Percentiles rank a stretch among this genome's conserved stretches.
These are phyloP conservation scores for Chalciporus sp. DNA, from an alignment of 1,284 basidiomycete genomes.

Conservation along the genomic window DNA sequence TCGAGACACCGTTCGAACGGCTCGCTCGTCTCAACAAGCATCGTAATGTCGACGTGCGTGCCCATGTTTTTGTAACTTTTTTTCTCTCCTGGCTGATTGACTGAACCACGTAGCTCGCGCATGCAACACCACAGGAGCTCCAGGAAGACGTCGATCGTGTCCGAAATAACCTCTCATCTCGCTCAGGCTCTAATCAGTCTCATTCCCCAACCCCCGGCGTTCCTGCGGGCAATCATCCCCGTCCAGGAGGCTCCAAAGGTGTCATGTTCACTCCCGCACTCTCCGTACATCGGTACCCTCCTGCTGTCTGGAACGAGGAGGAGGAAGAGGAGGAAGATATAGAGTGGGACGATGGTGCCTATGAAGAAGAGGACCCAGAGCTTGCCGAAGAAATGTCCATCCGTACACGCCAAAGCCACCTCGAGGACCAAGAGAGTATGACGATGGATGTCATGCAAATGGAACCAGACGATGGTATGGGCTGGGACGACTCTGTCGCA, in stretches of 20 bases:
- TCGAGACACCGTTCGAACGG: constrained; percentile 97
- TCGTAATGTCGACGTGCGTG: constrained; percentile 91
- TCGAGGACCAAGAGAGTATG: constrained; percentile 32
- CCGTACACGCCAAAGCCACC: constrained; percentile 38
- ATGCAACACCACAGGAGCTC: constrained; percentile 71
- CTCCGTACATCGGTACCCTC: constrained; percentile 71
- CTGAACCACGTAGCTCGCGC: constrained; percentile 59
- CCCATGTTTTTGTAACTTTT: neutral
- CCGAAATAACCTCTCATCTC: constrained; percentile 52
- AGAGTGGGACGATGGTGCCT: constrained; percentile 76
- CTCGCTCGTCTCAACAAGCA: constrained; percentile 97
- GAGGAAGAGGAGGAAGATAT: constrained; percentile 76
- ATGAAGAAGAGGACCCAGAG: constrained; percentile 67
- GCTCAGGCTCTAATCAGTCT: constrained; percentile 45
- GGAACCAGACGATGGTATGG: constrained; percentile 75
- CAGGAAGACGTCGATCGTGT: constrained; percentile 57
- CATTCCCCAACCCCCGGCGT: constrained; percentile 49
- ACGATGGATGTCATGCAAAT: constrained; percentile 35
- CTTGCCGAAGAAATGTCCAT: constrained; percentile 53
- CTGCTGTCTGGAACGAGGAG: constrained; percentile 80
- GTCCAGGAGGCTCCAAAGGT: constrained; percentile 35
- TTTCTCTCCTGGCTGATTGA: neutral
- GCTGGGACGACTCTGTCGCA: constrained; percentile 69
- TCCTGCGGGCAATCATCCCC: constrained; percentile 23
- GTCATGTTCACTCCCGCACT: constrained; percentile 65